A percentile compares a stretch with the other conserved stretches of the same genome.
These are phyloP conservation scores for Graphilbum sp. DNA, from an alignment of 2,329 filamentous ascomycete genomes.

Conservation along the genomic window DNA sequence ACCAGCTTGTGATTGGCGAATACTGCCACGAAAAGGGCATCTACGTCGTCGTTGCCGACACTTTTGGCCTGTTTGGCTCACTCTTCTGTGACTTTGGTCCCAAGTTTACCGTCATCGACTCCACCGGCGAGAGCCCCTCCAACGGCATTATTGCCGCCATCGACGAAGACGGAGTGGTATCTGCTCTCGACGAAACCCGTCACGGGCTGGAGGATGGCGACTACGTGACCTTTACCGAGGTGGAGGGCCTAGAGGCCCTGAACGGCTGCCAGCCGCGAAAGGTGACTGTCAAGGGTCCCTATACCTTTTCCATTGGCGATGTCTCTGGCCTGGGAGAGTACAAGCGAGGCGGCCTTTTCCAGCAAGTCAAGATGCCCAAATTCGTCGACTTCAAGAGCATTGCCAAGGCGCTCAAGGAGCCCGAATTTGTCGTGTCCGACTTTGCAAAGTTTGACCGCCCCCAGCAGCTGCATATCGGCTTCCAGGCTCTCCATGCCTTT, in stretches of 20 bases:
- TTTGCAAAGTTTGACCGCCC: constrained; percentile 97
- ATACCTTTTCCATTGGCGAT: constrained; percentile 94
- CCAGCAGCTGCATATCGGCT: constrained; percentile 75
- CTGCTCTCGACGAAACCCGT: constrained; percentile 82
- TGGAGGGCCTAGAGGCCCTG: constrained; percentile 80
- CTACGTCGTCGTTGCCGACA: constrained; percentile 74
- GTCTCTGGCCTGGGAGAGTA: constrained; percentile 79
- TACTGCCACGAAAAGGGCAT: constrained; percentile 93
- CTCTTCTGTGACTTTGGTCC: constrained; percentile 97
- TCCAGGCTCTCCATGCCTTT: constrained; percentile 85
- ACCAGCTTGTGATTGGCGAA: constrained; percentile 72
- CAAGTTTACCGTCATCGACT: constrained; percentile 78
- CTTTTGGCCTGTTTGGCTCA: constrained; percentile 83
- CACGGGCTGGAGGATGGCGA: constrained; percentile 95
- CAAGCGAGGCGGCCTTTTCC: constrained; percentile 73
- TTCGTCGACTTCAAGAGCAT: constrained; percentile 77
- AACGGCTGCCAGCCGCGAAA: constrained; percentile 77
- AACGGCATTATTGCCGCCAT: constrained; percentile 84
- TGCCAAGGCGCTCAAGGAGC: constrained; percentile 61
- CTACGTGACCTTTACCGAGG: constrained; percentile 84
- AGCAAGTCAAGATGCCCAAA: constrained; percentile 98
- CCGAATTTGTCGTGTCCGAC: constrained; percentile 82
- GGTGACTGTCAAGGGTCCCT: constrained; percentile 86
- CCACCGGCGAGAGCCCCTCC: constrained; percentile 76
- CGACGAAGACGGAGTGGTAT: constrained; percentile 78